Conservation (phyloP, 129 eudicot species). For the carrot (Daucus carota) region DNA sequence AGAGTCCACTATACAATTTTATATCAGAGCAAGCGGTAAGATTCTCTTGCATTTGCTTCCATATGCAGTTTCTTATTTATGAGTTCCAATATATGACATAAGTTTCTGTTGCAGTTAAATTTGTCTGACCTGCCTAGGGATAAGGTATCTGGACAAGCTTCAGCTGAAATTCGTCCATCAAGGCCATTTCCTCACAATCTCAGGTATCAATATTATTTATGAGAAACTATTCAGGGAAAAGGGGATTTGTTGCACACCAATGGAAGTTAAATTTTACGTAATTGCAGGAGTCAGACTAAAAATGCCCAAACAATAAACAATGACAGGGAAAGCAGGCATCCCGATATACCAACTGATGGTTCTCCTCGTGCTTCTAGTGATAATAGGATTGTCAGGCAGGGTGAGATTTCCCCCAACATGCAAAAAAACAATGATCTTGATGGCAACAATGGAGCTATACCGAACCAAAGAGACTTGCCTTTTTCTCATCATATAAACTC, state of each 20-base stretch:
- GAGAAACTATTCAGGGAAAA: neutral
- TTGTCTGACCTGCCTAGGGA: slow-evolving; percentile 69
- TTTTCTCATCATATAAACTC: neutral
- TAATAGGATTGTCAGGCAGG: neutral
- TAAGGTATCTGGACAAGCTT: slow-evolving; percentile 79
- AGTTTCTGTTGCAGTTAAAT: slow-evolving; percentile 44
- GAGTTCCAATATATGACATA: neutral
- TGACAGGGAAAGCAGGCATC: slow-evolving; percentile 7
- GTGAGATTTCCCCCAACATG: neutral
- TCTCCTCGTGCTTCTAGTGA: slow-evolving; percentile 22
- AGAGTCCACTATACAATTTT: slow-evolving; percentile 89
- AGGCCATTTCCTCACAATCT: slow-evolving; percentile 31
- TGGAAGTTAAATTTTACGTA: neutral
- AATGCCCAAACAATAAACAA: slow-evolving; percentile 20
- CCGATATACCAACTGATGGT: neutral
- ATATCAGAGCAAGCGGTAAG: slow-evolving; percentile 65
- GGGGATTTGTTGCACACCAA: slow-evolving; percentile 2
- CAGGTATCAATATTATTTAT: slow-evolving; percentile 29
- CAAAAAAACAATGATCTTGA: neutral
- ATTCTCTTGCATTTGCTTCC: slow-evolving; percentile 9
- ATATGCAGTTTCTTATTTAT: neutral
- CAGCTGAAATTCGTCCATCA: slow-evolving; percentile 50
- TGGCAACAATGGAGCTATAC: neutral
- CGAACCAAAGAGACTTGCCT: slow-evolving; percentile 8
- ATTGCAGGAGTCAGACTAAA: slow-evolving; percentile 27